Percentiles rank a stretch among this genome's conserved stretches.
phyloP scores from a whole-genome alignment of 1,139 yeast species.

The Sugiyamaella novakii region DNA sequence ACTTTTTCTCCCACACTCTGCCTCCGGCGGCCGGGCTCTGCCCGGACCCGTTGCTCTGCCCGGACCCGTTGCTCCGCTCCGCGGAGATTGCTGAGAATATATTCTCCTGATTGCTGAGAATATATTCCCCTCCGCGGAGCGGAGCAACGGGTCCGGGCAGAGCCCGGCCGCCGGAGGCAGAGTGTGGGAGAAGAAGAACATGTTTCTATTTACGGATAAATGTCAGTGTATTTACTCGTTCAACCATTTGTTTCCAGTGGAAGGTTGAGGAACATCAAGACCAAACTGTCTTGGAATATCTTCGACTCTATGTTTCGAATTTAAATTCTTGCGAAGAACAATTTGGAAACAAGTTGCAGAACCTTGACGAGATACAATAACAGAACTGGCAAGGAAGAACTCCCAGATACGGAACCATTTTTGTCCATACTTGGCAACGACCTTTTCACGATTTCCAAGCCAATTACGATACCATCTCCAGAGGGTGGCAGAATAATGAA shows the following conservation, averaged over 20 bases:
- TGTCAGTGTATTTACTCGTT: conserved; percentile 34
- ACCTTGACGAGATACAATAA: conserved; percentile 88
- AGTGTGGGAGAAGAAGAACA: not conserved
- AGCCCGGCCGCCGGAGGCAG: conserved; percentile 7
- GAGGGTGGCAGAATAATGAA: conserved; percentile 86
- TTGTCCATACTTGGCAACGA: conserved; percentile 76
- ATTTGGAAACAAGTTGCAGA: conserved; percentile 92
- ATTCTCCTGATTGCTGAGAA: no score
- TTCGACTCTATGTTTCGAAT: conserved; percentile 80
- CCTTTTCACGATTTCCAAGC: conserved; percentile 80
- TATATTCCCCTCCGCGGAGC: no score
- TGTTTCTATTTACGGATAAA: conserved; percentile 5
- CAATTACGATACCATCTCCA: conserved; percentile 98
- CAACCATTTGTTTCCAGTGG: conserved; percentile 46
- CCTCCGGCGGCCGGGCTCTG: conserved; percentile 12
- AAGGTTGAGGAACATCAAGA: conserved; percentile 63
- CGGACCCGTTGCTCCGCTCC: not conserved
- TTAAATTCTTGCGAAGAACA: conserved; percentile 84
- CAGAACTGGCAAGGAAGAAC: conserved; percentile 78
- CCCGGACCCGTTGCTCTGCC: conserved; percentile 6
- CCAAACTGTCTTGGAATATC: conserved; percentile 81
- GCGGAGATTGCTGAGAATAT: not conserved
- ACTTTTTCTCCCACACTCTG: not conserved
- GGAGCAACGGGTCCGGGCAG: not conserved
- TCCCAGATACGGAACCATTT: conserved; percentile 97